These are phyloP conservation scores for Candida maltosa DNA, from an alignment of 805 yeast genomes.

Conservation along the genomic window DNA sequence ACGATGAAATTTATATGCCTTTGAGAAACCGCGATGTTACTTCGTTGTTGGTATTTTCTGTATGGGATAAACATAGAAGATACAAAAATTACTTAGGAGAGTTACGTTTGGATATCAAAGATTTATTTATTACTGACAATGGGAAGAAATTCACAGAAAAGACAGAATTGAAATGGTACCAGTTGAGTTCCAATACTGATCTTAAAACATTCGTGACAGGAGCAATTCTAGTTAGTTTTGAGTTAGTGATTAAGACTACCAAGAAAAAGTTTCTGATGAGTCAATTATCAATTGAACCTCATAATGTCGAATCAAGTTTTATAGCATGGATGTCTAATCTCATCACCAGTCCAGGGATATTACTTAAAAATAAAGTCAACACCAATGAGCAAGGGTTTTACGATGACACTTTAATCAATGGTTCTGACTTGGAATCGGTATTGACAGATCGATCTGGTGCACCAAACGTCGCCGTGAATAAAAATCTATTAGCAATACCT, in stretches of 20 bases:
- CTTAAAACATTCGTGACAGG: conserved; percentile 47
- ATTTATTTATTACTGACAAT: conserved; percentile 19
- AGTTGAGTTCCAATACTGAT: conserved; percentile 36
- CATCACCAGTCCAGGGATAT: neutral
- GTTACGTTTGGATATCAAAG: conserved; percentile 25
- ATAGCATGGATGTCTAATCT: neutral
- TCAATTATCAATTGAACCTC: neutral
- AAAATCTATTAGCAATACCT: neutral
- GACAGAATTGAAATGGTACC: conserved; percentile 42
- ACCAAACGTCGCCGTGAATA: neutral
- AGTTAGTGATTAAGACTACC: conserved; percentile 22
- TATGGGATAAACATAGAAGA: conserved; percentile 40
- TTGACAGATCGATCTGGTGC: neutral
- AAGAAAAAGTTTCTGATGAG: conserved; percentile 1
- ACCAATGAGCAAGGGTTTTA: conserved; percentile 41
- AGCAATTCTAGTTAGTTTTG: conserved; percentile 41
- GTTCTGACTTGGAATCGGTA: conserved; percentile 31
- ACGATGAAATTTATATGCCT: conserved; percentile 29
- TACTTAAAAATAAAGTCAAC: conserved; percentile 1
- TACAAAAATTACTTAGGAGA: conserved; percentile 40
- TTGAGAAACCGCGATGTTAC: conserved; percentile 24
- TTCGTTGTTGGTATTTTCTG: conserved; percentile 27
- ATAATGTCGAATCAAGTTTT: neutral
- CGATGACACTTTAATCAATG: conserved; percentile 19
- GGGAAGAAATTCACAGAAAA: conserved; percentile 10